Evolutionary conservation across 352 stramenopile genomes (phyloP).

Genomic region (Phytophthora quininea): DNA sequence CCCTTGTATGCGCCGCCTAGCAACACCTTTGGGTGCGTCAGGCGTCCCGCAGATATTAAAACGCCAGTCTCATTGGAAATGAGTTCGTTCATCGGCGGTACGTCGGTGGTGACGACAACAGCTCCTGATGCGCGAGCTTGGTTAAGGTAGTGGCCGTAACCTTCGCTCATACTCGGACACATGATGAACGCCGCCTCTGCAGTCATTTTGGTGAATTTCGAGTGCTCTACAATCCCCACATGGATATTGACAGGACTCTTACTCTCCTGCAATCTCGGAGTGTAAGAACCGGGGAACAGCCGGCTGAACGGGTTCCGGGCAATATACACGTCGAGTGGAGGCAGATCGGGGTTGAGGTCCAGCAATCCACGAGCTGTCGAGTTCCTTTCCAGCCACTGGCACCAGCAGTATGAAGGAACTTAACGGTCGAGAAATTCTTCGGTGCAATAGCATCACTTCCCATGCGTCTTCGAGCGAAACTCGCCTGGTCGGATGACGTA

Average conservation of each 20-base stretch:
- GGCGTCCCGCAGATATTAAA: conserved; percentile 11
- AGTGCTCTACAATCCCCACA: conserved; percentile 24
- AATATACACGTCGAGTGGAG: conserved; percentile 48
- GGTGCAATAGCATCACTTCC: conserved; percentile 18
- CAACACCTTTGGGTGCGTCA: conserved; percentile 16
- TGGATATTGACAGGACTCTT: conserved; percentile 39
- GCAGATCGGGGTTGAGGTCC: conserved; percentile 52
- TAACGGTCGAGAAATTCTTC: conserved; percentile 47
- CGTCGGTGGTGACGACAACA: conserved; percentile 55
- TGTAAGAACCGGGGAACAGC: conserved; percentile 20
- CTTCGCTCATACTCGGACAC: conserved; percentile 62
- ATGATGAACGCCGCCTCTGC: conserved; percentile 57
- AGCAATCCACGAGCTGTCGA: conserved; percentile 54
- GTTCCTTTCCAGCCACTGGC: conserved; percentile 60
- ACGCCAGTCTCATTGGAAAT: conserved; percentile 20
- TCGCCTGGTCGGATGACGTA: conserved; percentile 47
- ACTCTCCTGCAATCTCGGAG: conserved; percentile 16
- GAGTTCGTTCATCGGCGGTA: conserved; percentile 72
- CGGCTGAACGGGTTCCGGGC: conserved; percentile 23
- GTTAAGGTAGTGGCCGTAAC: conserved; percentile 77
- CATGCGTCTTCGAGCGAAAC: conserved; percentile 24
- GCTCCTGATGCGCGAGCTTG: conserved; percentile 55
- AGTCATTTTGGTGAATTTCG: conserved; percentile 48
- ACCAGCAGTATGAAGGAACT: conserved; percentile 61
- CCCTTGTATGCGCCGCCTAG: conserved; percentile 30